Conservation (phyloP, 371 early-diverging fungal genomes). For the Choanephora cucurbitarum region DNA sequence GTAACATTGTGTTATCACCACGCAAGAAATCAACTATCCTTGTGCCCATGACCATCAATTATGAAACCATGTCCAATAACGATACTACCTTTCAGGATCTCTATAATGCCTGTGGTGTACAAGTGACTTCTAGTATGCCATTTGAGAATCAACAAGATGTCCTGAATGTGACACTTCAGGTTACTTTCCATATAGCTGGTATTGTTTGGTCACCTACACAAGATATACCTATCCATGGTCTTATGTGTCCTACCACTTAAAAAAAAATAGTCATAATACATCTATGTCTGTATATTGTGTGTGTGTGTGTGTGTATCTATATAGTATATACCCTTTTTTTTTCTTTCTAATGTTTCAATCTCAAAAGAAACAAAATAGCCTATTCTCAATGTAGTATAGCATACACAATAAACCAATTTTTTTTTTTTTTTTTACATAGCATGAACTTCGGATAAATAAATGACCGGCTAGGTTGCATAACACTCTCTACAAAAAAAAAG, state of each 20-base stretch:
- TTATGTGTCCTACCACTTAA: constrained; percentile 27
- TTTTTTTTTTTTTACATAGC: too few relatives aligned
- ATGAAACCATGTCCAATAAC: constrained; percentile 21
- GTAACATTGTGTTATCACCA: constrained; percentile 10
- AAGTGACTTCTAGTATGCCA: constrained; percentile 17
- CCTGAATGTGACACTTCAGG: constrained; percentile 30
- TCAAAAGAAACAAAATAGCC: too few relatives aligned
- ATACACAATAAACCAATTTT: too few relatives aligned
- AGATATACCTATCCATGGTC: constrained; percentile 17
- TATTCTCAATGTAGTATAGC: too few relatives aligned
- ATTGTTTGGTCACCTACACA: constrained; percentile 36
- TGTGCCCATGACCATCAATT: constrained; percentile 22
- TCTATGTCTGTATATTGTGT: too few relatives aligned
- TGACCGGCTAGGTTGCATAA: too few relatives aligned
- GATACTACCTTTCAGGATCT: constrained; percentile 41
- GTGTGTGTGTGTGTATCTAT: neutral
- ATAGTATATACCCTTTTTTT: neutral
- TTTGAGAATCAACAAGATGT: constrained; percentile 22
- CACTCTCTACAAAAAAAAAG: too few relatives aligned
- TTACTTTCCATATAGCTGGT: constrained; percentile 34
- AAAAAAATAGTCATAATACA: too few relatives aligned
- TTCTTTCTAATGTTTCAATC: too few relatives aligned
- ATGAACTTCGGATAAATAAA: too few relatives aligned
- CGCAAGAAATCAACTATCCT: constrained; percentile 7
- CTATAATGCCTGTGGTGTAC: constrained; percentile 39